These are phyloP conservation scores for Plantago rigida DNA, from an alignment of 305 asterid genomes.

Conservation along the genomic window DNA sequence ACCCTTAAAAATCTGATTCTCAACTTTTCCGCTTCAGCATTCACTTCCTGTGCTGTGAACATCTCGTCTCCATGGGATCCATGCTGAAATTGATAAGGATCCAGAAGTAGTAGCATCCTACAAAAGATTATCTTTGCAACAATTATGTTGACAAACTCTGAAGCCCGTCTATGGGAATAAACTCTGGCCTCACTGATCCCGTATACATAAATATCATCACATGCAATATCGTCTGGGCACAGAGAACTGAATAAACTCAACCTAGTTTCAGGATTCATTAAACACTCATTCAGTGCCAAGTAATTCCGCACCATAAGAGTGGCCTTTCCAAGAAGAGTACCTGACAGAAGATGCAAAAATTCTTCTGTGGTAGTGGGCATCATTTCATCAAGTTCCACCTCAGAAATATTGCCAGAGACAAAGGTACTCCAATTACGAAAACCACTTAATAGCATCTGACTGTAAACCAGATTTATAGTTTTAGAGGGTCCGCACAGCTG, in stretches of 20 bases:
- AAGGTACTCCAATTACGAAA: constrained; percentile 61
- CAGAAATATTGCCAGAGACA: constrained; percentile 39
- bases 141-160: constrained; percentile 55
- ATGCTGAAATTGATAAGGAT: constrained; percentile 28
- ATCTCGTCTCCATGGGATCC: constrained; percentile 30
- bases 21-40: constrained; percentile 36
- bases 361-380: constrained; percentile 45
- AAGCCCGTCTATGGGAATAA: constrained; percentile 42
- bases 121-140: constrained; percentile 61
- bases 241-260: constrained; percentile 54
- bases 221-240: constrained; percentile 40
- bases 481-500: constrained; percentile 35
- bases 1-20: constrained; percentile 47
- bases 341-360: constrained; percentile 39
- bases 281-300: constrained; percentile 37
- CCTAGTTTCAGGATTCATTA: constrained; percentile 36
- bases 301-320: constrained; percentile 37
- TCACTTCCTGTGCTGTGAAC: constrained; percentile 31
- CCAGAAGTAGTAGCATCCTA: constrained; percentile 48
- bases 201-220: constrained; percentile 43
- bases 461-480: constrained; percentile 40
- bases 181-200: constrained; percentile 35
- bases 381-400: constrained; percentile 35
- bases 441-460: constrained; percentile 42
- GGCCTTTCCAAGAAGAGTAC: constrained; percentile 68